Evolutionary conservation across 768 basidiomycete genomes (phyloP).

Genomic region (Rhodocollybia butyracea): DNA sequence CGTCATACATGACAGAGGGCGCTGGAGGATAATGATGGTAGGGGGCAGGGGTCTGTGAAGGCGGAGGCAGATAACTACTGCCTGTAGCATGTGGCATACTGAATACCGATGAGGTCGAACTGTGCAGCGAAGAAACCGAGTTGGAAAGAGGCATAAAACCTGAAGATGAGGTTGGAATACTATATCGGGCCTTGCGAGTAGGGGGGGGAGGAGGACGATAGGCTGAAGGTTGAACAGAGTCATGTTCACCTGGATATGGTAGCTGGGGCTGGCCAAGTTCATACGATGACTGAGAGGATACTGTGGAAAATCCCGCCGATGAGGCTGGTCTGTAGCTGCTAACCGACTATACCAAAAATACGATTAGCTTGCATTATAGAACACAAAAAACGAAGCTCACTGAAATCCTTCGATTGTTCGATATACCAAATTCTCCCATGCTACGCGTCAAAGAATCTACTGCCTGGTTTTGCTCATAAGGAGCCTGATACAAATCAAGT

Average conservation of each 20-base stretch:
- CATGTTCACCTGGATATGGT: slow-evolving; percentile 37
- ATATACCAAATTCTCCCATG: slow-evolving; percentile 63
- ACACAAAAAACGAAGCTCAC: slow-evolving; percentile 35
- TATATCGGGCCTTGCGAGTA: slow-evolving; percentile 58
- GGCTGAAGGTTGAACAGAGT: slow-evolving; percentile 30
- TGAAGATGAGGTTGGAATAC: slow-evolving; percentile 61
- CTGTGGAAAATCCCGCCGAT: slow-evolving; percentile 31
- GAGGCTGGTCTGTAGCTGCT: slow-evolving; percentile 33
- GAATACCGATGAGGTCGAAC: slow-evolving; percentile 20
- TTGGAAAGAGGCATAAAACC: slow-evolving; percentile 61
- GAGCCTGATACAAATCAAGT: slow-evolving; percentile 69
- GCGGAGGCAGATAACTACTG: slow-evolving; percentile 20
- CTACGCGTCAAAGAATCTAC: slow-evolving; percentile 59
- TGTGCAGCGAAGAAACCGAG: slow-evolving; percentile 22
- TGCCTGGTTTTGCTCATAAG: slow-evolving; percentile 56
- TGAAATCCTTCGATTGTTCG: slow-evolving; percentile 44
- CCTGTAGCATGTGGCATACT: slow-evolving; percentile 11
- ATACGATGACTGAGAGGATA: slow-evolving; percentile 25
- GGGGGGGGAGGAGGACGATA: slow-evolving; percentile 32
- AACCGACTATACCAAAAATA: slow-evolving; percentile 30
- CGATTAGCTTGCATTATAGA: background rate
- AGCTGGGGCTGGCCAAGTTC: slow-evolving; percentile 34
- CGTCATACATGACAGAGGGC: slow-evolving; percentile 9
- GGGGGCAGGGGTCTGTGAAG: slow-evolving; percentile 42
- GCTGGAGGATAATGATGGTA: slow-evolving; percentile 31